Percentiles rank a stretch among this genome's conserved stretches.
These are phyloP conservation scores for Boletus insuetus DNA, from an alignment of 768 basidiomycete genomes.

Conservation along the genomic window DNA sequence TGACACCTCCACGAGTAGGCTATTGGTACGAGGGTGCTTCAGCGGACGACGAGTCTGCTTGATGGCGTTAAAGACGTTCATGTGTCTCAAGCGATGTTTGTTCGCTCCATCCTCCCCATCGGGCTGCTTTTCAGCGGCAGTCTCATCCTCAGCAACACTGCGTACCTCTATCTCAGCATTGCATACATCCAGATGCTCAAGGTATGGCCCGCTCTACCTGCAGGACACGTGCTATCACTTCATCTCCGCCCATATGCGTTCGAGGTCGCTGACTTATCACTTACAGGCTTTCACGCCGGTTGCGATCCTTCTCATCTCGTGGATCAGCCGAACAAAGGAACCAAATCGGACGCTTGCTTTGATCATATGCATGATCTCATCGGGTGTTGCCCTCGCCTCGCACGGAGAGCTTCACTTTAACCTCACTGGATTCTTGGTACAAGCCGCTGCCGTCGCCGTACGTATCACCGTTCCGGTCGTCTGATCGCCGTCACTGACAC, in stretches of 20 bases:
- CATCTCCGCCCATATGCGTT: not conserved
- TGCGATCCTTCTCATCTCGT: constrained; percentile 90
- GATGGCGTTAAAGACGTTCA: constrained; percentile 78
- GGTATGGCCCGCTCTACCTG: constrained; percentile 37
- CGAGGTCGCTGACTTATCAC: not conserved
- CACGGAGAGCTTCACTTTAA: constrained; percentile 88
- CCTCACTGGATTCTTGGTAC: constrained; percentile 81
- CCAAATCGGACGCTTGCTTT: constrained; percentile 75
- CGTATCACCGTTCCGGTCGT: not conserved
- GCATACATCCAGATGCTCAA: constrained; percentile 98
- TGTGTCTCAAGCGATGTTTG: constrained; percentile 75
- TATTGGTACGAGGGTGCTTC: constrained; percentile 81
- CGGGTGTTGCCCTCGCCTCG: constrained; percentile 85
- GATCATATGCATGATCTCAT: constrained; percentile 90
- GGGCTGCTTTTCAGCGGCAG: constrained; percentile 92
- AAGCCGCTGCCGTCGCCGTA: constrained; percentile 82
- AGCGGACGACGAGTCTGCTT: constrained; percentile 76
- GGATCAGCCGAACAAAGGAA: constrained; percentile 84
- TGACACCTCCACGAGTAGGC: constrained; percentile 39
- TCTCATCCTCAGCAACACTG: constrained; percentile 87
- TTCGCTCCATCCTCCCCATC: constrained; percentile 88
- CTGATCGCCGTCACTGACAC: not conserved
- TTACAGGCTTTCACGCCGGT: constrained; percentile 84
- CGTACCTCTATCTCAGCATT: constrained; percentile 88
- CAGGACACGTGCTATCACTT: not conserved